Evolutionary conservation across 345 rosid genomes (phyloP).

Genomic region (Sisymbrium irio): DNA sequence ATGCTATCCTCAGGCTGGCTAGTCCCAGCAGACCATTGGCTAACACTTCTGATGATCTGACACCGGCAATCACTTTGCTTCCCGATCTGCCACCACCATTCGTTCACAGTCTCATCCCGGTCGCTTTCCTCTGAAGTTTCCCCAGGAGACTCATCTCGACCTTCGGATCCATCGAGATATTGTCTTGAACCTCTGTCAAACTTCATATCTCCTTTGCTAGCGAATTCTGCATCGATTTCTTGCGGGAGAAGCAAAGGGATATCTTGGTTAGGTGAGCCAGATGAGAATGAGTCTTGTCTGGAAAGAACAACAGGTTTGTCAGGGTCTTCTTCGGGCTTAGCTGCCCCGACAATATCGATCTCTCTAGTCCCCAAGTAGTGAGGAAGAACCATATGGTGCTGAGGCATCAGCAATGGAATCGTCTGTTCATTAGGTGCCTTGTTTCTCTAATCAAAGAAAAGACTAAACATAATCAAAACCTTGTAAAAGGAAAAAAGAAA

Average conservation of each 20-base stretch:
- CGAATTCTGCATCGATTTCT: slow-evolving; percentile 46
- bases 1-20: slow-evolving; percentile 89
- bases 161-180: slow-evolving; percentile 30
- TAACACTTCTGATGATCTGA: slow-evolving; percentile 92
- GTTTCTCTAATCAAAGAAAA: slow-evolving; percentile 55
- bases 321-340: slow-evolving; percentile 36
- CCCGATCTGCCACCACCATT: slow-evolving; percentile 52
- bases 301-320: slow-evolving; percentile 34
- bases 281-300: slow-evolving; percentile 49
- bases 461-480: neutral
- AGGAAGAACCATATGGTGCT: slow-evolving; percentile 94
- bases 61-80: slow-evolving; percentile 55
- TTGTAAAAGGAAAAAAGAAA: neutral
- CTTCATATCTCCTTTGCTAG: neutral
- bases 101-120: slow-evolving; percentile 9
- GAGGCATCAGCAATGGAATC: slow-evolving; percentile 91
- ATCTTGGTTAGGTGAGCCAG: slow-evolving; percentile 55
- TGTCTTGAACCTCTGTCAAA: neutral
- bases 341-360: slow-evolving; percentile 39
- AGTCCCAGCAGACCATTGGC: slow-evolving; percentile 94
- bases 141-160: slow-evolving; percentile 23
- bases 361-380: slow-evolving; percentile 83
- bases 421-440: slow-evolving; percentile 82
- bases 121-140: slow-evolving; percentile 42
- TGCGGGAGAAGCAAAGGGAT: slow-evolving; percentile 90